Percentiles rank a stretch among this genome's conserved stretches.
phyloP scores from a whole-genome alignment of 768 basidiomycete genomes.

The Serendipita indica region DNA sequence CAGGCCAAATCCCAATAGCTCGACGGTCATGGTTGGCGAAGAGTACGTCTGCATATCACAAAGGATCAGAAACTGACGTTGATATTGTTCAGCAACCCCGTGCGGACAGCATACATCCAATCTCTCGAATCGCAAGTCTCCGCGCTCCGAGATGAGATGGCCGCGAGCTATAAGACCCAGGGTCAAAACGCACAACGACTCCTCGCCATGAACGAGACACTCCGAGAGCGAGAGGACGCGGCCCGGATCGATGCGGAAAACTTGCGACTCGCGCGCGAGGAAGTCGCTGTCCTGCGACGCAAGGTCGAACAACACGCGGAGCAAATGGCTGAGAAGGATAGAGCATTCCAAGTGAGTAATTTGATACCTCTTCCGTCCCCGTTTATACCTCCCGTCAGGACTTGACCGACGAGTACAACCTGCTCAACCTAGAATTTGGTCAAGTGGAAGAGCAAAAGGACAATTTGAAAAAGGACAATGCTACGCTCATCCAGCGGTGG shows the following conservation, averaged over 20 bases:
- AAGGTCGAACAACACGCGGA: constrained; percentile 77
- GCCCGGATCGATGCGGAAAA: constrained; percentile 69
- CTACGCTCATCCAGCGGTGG: constrained; percentile 90
- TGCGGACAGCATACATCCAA: constrained; percentile 72
- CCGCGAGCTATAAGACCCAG: constrained; percentile 90
- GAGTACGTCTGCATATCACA: constrained; percentile 38
- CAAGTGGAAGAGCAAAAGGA: constrained; percentile 80
- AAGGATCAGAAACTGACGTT: background rate
- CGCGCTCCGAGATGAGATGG: constrained; percentile 78
- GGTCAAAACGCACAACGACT: constrained; percentile 90
- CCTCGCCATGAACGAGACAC: constrained; percentile 84
- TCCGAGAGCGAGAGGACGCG: constrained; percentile 84
- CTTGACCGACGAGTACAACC: constrained; percentile 87
- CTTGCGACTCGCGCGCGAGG: constrained; percentile 60
- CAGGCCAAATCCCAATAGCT: constrained; percentile 43
- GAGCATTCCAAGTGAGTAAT: constrained; percentile 64
- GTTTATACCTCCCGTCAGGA: constrained; percentile 35
- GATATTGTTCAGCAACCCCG: constrained; percentile 47
- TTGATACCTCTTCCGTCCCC: background rate
- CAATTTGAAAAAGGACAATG: constrained; percentile 83
- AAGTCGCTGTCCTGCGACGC: constrained; percentile 48
- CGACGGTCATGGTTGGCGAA: constrained; percentile 50
- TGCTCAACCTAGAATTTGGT: constrained; percentile 77
- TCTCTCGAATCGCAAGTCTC: constrained; percentile 93
- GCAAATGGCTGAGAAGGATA: constrained; percentile 76